A percentile compares a stretch with the other conserved stretches of the same genome.
Conservation (phyloP, 2,329 filamentous ascomycete genomes). For the Tolypocladium album region DNA sequence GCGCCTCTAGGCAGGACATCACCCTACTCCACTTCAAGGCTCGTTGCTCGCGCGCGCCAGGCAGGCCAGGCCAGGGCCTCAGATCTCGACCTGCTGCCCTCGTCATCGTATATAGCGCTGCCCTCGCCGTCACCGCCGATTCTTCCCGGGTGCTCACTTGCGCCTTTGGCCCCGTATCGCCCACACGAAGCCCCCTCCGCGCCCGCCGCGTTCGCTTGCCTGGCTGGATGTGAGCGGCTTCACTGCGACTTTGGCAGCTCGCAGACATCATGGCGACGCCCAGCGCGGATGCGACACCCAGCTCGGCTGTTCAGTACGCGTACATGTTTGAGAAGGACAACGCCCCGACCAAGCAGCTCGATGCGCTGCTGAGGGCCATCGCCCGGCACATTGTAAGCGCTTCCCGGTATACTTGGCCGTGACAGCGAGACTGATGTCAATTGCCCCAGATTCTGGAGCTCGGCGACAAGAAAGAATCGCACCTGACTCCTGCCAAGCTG, state of each 20-base stretch:
- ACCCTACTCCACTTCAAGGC: background rate
- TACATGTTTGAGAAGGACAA: constrained; percentile 61
- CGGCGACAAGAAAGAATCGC: constrained; percentile 41
- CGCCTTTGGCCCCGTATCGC: background rate
- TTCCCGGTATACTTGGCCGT: background rate
- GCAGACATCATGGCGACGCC: constrained; percentile 10
- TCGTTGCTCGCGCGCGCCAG: background rate
- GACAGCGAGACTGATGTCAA: background rate
- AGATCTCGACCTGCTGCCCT: background rate
- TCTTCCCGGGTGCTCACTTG: background rate
- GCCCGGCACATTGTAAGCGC: constrained; percentile 58
- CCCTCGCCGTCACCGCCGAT: background rate
- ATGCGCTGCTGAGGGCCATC: constrained; percentile 58
- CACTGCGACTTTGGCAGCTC: background rate
- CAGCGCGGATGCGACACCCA: constrained; percentile 12
- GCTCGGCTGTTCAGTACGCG: constrained; percentile 37
- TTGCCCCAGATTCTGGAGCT: constrained; percentile 40
- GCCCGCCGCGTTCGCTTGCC: background rate
- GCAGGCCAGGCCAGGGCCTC: background rate
- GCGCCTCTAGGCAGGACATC: background rate
- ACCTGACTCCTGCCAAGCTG: constrained; percentile 56
- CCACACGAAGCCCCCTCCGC: background rate
- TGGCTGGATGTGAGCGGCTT: background rate
- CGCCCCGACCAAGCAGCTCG: constrained; percentile 53
- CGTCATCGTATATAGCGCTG: background rate